Evolutionary conservation across 345 rosid species (phyloP).

Genomic region (Syzygium aqueum): DNA sequence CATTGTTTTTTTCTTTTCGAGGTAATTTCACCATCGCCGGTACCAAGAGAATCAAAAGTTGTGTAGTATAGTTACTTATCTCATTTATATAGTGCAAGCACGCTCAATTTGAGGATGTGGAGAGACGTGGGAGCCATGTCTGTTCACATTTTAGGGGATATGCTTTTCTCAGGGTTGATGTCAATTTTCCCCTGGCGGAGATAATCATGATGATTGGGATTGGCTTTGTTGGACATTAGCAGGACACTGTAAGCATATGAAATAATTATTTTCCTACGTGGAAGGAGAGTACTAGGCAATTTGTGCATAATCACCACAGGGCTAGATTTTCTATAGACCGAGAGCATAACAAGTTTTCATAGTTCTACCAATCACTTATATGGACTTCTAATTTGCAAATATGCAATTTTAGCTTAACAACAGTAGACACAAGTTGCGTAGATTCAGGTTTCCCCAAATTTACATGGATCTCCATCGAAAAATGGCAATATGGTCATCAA

Average conservation of each 20-base stretch:
- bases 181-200: too few species aligned
- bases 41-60: background rate
- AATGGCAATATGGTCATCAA: background rate
- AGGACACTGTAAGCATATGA: background rate
- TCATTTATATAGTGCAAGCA: too few species aligned
- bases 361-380: background rate
- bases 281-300: background rate
- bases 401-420: background rate
- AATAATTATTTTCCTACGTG: too few species aligned
- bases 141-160: background rate
- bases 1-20: too few species aligned
- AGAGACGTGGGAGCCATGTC: background rate
- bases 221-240: background rate
- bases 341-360: background rate
- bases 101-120: background rate
- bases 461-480: background rate
- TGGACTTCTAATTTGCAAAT: background rate
- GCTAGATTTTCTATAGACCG: background rate
- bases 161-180: background rate
- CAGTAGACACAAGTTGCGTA: background rate
- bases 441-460: background rate
- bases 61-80: background rate
- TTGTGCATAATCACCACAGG: accelerated
- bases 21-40: background rate
- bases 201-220: background rate